Conservation (phyloP, 1,139 yeast species). For the Geotrichum australiense region DNA sequence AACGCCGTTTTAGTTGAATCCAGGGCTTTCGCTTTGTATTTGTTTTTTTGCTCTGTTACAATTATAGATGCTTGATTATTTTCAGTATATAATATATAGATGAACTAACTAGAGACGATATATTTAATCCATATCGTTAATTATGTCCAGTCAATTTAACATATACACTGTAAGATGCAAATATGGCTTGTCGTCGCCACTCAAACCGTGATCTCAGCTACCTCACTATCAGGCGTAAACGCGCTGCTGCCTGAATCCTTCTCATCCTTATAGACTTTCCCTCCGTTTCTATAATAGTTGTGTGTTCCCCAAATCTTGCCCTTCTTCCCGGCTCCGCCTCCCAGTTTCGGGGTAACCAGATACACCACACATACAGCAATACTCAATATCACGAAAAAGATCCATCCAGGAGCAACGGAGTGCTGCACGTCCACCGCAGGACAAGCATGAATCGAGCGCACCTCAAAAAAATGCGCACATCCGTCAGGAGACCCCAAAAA, state of each 20-base stretch:
- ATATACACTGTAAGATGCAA: too few relatives aligned
- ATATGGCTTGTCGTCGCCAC: too few relatives aligned
- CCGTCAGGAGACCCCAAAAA: constrained; percentile 67
- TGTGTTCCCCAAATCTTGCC: constrained; percentile 4
- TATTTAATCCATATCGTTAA: too few relatives aligned
- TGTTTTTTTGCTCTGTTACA: too few relatives aligned
- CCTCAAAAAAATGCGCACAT: constrained; percentile 80
- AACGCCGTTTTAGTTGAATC: too few relatives aligned
- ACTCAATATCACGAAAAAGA: constrained; percentile 27
- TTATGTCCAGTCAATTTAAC: too few relatives aligned
- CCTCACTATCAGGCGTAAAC: neutral
- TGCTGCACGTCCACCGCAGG: constrained; percentile 57
- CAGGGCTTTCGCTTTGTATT: too few relatives aligned
- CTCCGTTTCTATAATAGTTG: constrained; percentile 4
- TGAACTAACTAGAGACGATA: too few relatives aligned
- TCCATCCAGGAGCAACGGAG: constrained; percentile 28
- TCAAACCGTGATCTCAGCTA: constrained; percentile 1
- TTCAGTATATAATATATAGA: too few relatives aligned
- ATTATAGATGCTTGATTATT: too few relatives aligned
- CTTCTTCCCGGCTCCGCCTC: neutral
- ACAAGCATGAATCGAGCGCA: constrained; percentile 81
- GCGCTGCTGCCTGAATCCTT: neutral
- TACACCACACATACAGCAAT: constrained; percentile 2
- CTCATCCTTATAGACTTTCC: constrained; percentile 3
- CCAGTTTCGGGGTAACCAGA: constrained; percentile 1